These are phyloP conservation scores for Pistacia atlantica DNA, from an alignment of 345 rosid genomes.

Conservation along the genomic window DNA sequence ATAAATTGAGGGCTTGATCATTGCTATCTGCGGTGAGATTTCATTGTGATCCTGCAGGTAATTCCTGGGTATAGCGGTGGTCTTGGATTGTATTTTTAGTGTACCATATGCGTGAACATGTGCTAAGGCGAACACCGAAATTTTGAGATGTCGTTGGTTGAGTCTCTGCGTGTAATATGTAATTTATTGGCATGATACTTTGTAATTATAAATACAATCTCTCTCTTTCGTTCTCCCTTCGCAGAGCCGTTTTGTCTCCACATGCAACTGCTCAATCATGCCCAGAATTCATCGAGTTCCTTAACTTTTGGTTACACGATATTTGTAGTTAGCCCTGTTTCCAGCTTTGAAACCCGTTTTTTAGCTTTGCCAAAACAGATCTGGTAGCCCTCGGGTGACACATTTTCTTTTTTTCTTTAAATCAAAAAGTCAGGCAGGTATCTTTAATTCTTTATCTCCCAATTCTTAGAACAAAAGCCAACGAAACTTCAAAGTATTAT, in stretches of 20 bases:
- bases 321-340: not conserved
- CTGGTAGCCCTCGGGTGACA: too few species aligned
- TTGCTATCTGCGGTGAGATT: slow-evolving; percentile 8
- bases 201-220: slow-evolving; percentile 33
- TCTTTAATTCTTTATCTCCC: too few species aligned
- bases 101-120: slow-evolving; percentile 38
- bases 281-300: not conserved
- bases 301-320: not conserved
- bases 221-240: not conserved
- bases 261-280: not conserved
- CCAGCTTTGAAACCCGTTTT: not conserved
- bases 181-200: slow-evolving; percentile 29
- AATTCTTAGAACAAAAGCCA: too few species aligned
- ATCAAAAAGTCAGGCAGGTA: too few species aligned
- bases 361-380: not conserved
- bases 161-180: slow-evolving; percentile 34
- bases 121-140: slow-evolving; percentile 34
- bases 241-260: not conserved
- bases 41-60: slow-evolving; percentile 5
- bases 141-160: slow-evolving; percentile 48
- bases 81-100: slow-evolving; percentile 31
- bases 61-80: slow-evolving; percentile 18
- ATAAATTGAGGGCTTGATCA: slow-evolving; percentile 5
- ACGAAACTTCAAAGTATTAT: too few species aligned
- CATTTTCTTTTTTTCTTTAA: too few species aligned